Conservation (phyloP, 805 yeast genomes). For the Saturnispora serradocipensis region DNA sequence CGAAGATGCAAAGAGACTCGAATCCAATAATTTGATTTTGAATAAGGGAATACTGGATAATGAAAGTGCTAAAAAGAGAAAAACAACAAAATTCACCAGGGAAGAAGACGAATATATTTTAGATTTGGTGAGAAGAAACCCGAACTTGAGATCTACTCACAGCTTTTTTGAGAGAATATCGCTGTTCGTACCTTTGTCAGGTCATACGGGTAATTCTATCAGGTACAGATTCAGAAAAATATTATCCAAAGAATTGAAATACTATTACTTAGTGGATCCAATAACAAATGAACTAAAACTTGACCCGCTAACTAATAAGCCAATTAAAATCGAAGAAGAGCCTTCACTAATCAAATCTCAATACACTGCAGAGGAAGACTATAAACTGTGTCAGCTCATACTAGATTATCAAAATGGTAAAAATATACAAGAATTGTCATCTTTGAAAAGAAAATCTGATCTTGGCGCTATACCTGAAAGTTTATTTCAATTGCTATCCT, state of each 20-base stretch:
- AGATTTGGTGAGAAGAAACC: constrained; percentile 59
- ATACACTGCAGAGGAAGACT: constrained; percentile 67
- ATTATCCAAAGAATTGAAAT: constrained; percentile 32
- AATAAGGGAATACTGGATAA: constrained; percentile 7
- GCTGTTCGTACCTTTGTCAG: constrained; percentile 35
- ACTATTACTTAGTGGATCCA: constrained; percentile 41
- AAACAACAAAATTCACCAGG: constrained; percentile 41
- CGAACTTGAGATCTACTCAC: constrained; percentile 59
- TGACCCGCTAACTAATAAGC: constrained; percentile 33
- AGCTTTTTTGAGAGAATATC: constrained; percentile 57
- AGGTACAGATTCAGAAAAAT: constrained; percentile 50
- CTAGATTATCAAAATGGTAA: constrained; percentile 17
- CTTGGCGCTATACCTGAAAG: constrained; percentile 26
- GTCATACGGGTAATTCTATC: constrained; percentile 71
- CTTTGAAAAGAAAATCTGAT: constrained; percentile 16
- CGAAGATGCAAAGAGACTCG: background rate
- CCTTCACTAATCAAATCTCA: constrained; percentile 49
- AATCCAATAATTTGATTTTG: constrained; percentile 9
- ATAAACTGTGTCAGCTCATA: constrained; percentile 36
- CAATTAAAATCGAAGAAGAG: constrained; percentile 32
- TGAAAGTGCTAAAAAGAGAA: constrained; percentile 23
- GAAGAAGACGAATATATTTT: constrained; percentile 60
- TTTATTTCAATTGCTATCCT: constrained; percentile 32
- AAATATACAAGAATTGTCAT: constrained; percentile 3
- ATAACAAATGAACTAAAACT: constrained; percentile 32